Percentiles rank a stretch among this genome's conserved stretches.
These are phyloP conservation scores for Pueraria montana DNA, from an alignment of 306 rosid species.

Conservation along the genomic window DNA sequence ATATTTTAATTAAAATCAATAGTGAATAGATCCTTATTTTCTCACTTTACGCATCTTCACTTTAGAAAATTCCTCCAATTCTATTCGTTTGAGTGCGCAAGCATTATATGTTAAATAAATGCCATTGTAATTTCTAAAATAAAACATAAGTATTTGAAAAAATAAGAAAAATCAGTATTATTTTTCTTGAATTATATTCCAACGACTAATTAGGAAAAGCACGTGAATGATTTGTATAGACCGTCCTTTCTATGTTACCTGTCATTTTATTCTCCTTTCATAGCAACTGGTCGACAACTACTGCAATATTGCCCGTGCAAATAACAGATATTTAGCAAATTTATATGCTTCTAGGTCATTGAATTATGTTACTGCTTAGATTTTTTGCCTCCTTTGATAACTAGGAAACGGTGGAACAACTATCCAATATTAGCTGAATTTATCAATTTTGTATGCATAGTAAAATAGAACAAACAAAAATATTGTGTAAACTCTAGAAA, in stretches of 20 bases:
- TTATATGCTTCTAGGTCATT: not conserved
- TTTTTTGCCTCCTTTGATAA: not conserved
- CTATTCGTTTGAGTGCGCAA: not conserved
- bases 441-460: not conserved
- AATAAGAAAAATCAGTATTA: not conserved
- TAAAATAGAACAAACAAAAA: conserved; percentile 2
- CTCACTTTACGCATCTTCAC: too few relatives aligned
- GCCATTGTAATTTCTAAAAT: not conserved
- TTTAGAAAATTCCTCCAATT: too few relatives aligned
- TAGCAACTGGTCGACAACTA: not conserved
- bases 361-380: not conserved
- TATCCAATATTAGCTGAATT: not conserved
- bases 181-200: not conserved
- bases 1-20: too few relatives aligned
- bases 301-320: not conserved
- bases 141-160: not conserved
- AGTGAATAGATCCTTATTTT: too few relatives aligned
- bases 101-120: not conserved
- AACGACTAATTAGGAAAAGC: not conserved
- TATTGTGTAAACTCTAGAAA: not conserved
- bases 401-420: not conserved
- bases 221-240: conserved; percentile 16
- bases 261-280: not conserved
- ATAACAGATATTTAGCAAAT: not conserved
- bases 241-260: not conserved